These are phyloP conservation scores for Plenodomus tracheiphilus DNA, from an alignment of 2,329 filamentous ascomycete genomes.

Conservation along the genomic window DNA sequence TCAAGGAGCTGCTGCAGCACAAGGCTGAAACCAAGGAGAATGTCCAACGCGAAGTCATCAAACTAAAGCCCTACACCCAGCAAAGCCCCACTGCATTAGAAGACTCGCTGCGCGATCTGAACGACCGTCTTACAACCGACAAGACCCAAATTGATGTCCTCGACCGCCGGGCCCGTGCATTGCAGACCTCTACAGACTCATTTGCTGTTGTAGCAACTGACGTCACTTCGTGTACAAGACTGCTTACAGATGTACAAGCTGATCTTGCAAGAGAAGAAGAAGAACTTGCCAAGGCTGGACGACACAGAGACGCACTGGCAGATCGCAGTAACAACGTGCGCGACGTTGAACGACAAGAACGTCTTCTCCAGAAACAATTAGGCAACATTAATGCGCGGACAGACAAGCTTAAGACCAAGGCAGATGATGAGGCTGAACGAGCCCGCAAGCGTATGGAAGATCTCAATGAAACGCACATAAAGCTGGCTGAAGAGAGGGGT, in stretches of 20 bases:
- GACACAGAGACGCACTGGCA: constrained; percentile 83
- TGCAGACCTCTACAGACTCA: constrained; percentile 90
- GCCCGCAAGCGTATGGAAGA: constrained; percentile 91
- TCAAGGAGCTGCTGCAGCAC: constrained; percentile 73
- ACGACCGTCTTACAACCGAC: constrained; percentile 74
- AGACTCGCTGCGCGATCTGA: constrained; percentile 77
- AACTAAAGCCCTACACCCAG: constrained; percentile 87
- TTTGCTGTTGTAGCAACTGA: constrained; percentile 84
- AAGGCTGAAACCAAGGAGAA: constrained; percentile 71
- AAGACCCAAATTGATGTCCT: constrained; percentile 84
- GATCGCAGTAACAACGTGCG: constrained; percentile 87
- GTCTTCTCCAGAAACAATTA: constrained; percentile 80
- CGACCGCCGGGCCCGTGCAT: constrained; percentile 81
- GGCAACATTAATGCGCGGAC: constrained; percentile 85
- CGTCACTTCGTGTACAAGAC: constrained; percentile 82
- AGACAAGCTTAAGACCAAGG: constrained; percentile 78
- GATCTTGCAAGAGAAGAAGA: constrained; percentile 92
- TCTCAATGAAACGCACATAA: constrained; percentile 75
- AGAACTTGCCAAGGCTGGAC: constrained; percentile 75
- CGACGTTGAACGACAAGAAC: constrained; percentile 88
- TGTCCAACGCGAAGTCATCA: constrained; percentile 81
- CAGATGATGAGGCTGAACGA: constrained; percentile 76
- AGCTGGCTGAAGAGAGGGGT: constrained; percentile 79
- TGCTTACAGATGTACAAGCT: constrained; percentile 83
- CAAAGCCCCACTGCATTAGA: constrained; percentile 86